Evolutionary conservation across 2,329 filamentous ascomycete genomes (phyloP), one percentile per base, ranked within the genome.

Genomic region (Cladosporium phlei): DNA sequence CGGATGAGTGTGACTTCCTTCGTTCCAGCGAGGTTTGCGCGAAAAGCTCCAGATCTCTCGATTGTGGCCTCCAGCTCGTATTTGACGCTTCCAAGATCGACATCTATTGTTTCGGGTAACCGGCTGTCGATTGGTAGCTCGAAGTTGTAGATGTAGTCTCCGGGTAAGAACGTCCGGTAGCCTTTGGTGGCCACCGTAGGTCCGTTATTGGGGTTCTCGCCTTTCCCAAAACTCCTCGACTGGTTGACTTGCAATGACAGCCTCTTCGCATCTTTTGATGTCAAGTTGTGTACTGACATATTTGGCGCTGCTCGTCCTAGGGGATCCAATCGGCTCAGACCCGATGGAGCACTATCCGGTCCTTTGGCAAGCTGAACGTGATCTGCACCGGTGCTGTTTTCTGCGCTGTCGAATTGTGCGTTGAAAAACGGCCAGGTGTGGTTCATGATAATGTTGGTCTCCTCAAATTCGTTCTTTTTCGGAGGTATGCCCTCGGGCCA

Each of bases 401-500:
- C 76, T 4, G 79, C 78, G 51, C 72, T 70, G 51, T 74, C 69
- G 52, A 81, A 79, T 53, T 80, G 77, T 38, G 86, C 85, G 59
- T 96, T 94, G 74, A 96, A 98, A 63, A 97, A 97, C 0, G 85
- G 91, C 68, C 88, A 82, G 14, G 82, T 91, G 60, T 96, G 90
- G 30, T 86, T 91, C 67, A 94, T 84, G 50, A 97, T 76, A 3
- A 83, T 87, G 56, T 93, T 86, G 52, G 88, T 86, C 62, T 97
- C 89, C 58, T 81, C 85, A 44, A 88, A 82, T 30, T 95, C 86
- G 1, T 84, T 77, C 66, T 95, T 95, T 48, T 84, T 77, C 0
- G 90, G 89, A 3, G 93, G 91, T 22, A 97, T 93, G 40, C 89
- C 81, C 71, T 97, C 93, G 12, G 93, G 91, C 93, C 93, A 98